Conservation (phyloP, 257 asterid genomes). For the Solanum sejunctum region DNA sequence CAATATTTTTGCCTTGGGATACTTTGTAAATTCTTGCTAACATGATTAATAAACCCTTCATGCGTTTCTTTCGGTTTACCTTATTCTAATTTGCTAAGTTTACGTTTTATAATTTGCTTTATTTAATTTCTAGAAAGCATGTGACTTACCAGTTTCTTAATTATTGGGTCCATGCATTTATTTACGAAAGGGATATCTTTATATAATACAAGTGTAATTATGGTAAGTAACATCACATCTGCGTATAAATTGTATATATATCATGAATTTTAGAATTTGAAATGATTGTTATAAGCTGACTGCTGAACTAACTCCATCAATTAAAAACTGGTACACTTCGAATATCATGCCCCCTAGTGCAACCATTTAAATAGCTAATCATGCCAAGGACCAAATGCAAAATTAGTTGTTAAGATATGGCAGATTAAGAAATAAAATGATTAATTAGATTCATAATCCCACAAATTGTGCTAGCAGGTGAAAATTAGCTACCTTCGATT, state of each 20-base stretch:
- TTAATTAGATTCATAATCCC: neutral
- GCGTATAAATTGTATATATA: neutral
- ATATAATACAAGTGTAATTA: neutral
- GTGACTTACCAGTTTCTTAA: neutral
- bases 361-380: neutral
- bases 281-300: neutral
- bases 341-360: neutral
- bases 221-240: neutral
- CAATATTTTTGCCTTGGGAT: neutral
- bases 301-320: neutral
- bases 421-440: neutral
- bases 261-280: neutral
- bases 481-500: neutral
- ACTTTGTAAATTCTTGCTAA: neutral
- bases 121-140: neutral
- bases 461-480: neutral
- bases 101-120: neutral
- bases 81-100: neutral
- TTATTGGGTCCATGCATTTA: neutral
- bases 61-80: neutral
- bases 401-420: neutral
- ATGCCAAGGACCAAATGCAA: neutral
- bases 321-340: neutral
- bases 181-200: neutral
- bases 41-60: neutral